Conservation (phyloP, 495 filamentous ascomycete genomes). For the Aspergillus bridgeri region DNA sequence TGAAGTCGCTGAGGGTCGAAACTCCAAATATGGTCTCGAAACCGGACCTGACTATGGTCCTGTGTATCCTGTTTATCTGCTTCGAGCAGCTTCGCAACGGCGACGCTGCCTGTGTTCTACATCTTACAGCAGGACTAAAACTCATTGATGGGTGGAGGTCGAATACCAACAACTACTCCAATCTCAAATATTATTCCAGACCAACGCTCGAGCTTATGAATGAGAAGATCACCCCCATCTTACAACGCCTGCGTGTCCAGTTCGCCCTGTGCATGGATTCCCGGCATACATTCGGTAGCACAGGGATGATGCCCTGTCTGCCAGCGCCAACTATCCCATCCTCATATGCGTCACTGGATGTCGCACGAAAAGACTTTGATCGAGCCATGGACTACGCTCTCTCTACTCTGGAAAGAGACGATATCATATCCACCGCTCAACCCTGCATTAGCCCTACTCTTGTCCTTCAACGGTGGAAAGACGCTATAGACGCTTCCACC, state of each 20-base stretch:
- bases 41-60: not conserved
- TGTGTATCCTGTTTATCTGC: conserved; percentile 17
- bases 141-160: not conserved
- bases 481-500: not conserved
- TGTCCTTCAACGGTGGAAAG: not conserved
- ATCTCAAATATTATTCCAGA: not conserved
- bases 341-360: not conserved
- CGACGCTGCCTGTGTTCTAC: conserved; percentile 12
- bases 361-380: not conserved
- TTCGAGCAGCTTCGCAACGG: conserved; percentile 17
- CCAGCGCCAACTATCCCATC: not conserved
- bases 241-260: not conserved
- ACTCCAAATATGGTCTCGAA: not conserved
- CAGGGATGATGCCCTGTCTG: not conserved
- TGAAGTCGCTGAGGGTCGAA: not conserved
- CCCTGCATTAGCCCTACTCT: not conserved
- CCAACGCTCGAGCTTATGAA: not conserved
- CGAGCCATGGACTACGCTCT: not conserved
- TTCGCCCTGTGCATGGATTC: not conserved
- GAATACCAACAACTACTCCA: not conserved
- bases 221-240: not conserved
- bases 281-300: not conserved
- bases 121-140: conserved; percentile 4
- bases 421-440: not conserved
- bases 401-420: not conserved